Percentiles rank a stretch among this genome's conserved stretches.
Evolutionary conservation across 2,329 filamentous ascomycete species (phyloP).

Genomic region (Aureobasidium sp.): DNA sequence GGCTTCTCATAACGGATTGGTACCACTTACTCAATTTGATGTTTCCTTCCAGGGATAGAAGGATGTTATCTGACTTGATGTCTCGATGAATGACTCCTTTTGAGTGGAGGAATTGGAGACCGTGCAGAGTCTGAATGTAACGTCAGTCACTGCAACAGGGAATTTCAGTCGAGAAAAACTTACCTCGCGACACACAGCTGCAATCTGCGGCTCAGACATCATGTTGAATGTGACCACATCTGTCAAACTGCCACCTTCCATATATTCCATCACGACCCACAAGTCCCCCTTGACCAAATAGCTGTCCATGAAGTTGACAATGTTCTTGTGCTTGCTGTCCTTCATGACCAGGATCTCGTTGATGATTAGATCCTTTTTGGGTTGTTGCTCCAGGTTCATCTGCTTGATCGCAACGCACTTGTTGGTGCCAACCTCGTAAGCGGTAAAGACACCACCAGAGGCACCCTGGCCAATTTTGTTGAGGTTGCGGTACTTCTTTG

Average conservation of each 20-base stretch:
- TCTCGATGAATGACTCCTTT: conserved; percentile 98
- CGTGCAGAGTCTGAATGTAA: conserved; percentile 57
- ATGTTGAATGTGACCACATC: conserved; percentile 99
- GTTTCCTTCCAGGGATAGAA: conserved; percentile 85
- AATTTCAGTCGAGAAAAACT: conserved; percentile 24
- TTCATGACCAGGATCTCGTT: conserved; percentile 99
- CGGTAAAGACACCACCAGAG: conserved; percentile 90
- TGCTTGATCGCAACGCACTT: conserved; percentile 96
- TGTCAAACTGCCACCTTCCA: conserved; percentile 95
- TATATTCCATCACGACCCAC: conserved; percentile 99
- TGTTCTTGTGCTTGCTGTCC: conserved; percentile 95
- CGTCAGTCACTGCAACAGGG: conserved; percentile 25
- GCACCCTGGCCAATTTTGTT: conserved; percentile 97
- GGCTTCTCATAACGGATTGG: background rate
- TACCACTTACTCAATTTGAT: conserved; percentile 82
- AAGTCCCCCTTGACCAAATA: conserved; percentile 83
- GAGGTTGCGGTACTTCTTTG: conserved; percentile 75
- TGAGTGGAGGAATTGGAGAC: conserved; percentile 89
- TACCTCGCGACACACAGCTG: conserved; percentile 77
- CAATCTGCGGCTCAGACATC: conserved; percentile 96
- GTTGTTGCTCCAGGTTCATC: conserved; percentile 98
- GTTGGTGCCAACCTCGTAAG: conserved; percentile 75
- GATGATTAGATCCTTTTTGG: conserved; percentile 98
- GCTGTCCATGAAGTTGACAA: conserved; percentile 99
- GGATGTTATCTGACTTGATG: conserved; percentile 98